A percentile compares a stretch with the other conserved stretches of the same genome.
These are phyloP conservation scores for Acanthamoeba healyi DNA, from an alignment of 208 protist genomes.

Conservation along the genomic window DNA sequence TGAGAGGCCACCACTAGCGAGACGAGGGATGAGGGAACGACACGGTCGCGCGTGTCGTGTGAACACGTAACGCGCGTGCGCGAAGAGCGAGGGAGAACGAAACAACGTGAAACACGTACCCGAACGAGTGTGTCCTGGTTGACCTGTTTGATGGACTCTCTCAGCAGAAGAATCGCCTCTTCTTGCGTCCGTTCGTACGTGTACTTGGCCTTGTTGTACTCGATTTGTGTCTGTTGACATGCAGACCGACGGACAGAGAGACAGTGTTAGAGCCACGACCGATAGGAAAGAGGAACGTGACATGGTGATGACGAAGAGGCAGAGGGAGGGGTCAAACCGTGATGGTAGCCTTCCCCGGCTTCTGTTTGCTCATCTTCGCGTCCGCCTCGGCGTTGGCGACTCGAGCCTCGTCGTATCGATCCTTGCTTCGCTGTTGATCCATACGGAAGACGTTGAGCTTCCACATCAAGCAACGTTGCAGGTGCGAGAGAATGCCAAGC, in stretches of 20 bases:
- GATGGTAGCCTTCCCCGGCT: not conserved
- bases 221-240: slow-evolving; percentile 49
- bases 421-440: not conserved
- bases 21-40: no score
- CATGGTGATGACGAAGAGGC: not conserved
- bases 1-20: no score
- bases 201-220: slow-evolving; percentile 47
- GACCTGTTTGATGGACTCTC: slow-evolving; percentile 2
- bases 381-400: not conserved
- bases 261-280: no score
- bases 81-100: no score
- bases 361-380: slow-evolving; percentile 29
- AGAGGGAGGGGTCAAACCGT: not conserved
- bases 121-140: not conserved
- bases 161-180: not conserved
- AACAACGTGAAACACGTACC: not conserved
- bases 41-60: not conserved
- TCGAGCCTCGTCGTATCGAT: not conserved
- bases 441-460: not conserved
- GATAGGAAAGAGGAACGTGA: not conserved
- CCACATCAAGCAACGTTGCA: not conserved
- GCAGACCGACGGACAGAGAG: not conserved
- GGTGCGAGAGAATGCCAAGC: not conserved
- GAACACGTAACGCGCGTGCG: not conserved
- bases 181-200: slow-evolving; percentile 45